Evolutionary conservation across 768 basidiomycete genomes (phyloP).

Genomic region (Clathrus columnatus): DNA sequence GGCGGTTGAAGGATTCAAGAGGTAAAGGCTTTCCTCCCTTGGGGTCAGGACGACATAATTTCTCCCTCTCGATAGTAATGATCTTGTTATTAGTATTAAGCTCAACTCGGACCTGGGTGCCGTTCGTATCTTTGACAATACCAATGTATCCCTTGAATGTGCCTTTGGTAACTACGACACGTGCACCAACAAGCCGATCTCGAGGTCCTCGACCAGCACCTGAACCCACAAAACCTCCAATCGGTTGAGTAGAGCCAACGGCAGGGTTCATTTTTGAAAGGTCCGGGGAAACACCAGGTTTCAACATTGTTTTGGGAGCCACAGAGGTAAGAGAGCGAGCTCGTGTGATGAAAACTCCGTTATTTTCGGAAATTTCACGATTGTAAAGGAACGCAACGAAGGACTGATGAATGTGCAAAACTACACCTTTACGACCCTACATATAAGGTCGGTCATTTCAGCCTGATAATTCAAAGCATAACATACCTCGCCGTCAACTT

Average conservation of each 20-base stretch:
- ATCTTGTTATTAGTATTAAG: constrained; percentile 83
- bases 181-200: constrained; percentile 72
- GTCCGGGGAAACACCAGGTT: constrained; percentile 50
- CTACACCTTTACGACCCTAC: constrained; percentile 77
- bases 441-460: not conserved
- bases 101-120: constrained; percentile 79
- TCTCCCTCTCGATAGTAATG: constrained; percentile 77
- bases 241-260: constrained; percentile 43
- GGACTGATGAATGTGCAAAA: constrained; percentile 90
- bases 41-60: constrained; percentile 57
- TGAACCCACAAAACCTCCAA: constrained; percentile 74
- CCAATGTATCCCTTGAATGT: constrained; percentile 87
- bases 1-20: constrained; percentile 30
- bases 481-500: constrained; percentile 78
- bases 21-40: constrained; percentile 30
- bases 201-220: constrained; percentile 67
- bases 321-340: constrained; percentile 74
- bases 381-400: constrained; percentile 93
- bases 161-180: constrained; percentile 77
- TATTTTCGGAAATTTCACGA: constrained; percentile 82
- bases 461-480: not conserved
- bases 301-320: constrained; percentile 73
- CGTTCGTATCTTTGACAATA: constrained; percentile 91
- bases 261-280: constrained; percentile 90
- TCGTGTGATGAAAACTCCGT: constrained; percentile 90